Percentiles rank a stretch among this genome's conserved stretches.
These are phyloP conservation scores for Coniella vitis DNA, from an alignment of 2,329 filamentous ascomycete genomes.

Conservation along the genomic window DNA sequence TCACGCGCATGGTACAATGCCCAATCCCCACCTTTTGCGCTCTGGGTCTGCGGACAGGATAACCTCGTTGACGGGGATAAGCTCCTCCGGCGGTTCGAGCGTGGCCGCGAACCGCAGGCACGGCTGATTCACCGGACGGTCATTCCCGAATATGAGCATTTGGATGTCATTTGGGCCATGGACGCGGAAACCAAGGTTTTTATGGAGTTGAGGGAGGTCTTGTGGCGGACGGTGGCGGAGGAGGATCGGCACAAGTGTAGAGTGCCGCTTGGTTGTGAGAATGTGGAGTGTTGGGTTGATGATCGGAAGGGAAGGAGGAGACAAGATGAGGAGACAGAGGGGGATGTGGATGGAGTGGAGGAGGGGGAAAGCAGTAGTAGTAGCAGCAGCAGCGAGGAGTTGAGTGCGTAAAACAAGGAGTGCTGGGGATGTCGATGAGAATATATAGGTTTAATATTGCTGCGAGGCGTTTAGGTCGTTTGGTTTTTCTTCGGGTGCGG, in stretches of 20 bases:
- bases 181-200: slow-evolving; percentile 80
- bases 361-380: slow-evolving; percentile 20
- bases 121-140: slow-evolving; percentile 74
- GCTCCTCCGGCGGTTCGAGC: slow-evolving; percentile 66
- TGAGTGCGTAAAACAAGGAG: slow-evolving; percentile 6
- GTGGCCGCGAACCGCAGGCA: slow-evolving; percentile 74
- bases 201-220: slow-evolving; percentile 67
- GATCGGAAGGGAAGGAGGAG: slow-evolving; percentile 15
- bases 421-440: no score
- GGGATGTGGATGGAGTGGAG: slow-evolving; percentile 19
- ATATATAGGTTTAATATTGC: no score
- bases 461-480: no score
- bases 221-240: slow-evolving; percentile 69
- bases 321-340: slow-evolving; percentile 13
- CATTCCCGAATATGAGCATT: slow-evolving; percentile 83
- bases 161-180: slow-evolving; percentile 94
- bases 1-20: slow-evolving; percentile 75
- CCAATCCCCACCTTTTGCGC: slow-evolving; percentile 71
- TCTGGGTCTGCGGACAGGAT: slow-evolving; percentile 83
- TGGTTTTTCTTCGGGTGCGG: no score
- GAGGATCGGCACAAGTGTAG: slow-evolving; percentile 48
- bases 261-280: slow-evolving; percentile 58
- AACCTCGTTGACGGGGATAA: slow-evolving; percentile 75
- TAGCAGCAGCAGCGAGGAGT: background rate
- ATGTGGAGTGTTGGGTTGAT: slow-evolving; percentile 34